Base-by-base conservation (phyloP, 164 flowering plant genomes). In the Aristolochia californica region DNA sequence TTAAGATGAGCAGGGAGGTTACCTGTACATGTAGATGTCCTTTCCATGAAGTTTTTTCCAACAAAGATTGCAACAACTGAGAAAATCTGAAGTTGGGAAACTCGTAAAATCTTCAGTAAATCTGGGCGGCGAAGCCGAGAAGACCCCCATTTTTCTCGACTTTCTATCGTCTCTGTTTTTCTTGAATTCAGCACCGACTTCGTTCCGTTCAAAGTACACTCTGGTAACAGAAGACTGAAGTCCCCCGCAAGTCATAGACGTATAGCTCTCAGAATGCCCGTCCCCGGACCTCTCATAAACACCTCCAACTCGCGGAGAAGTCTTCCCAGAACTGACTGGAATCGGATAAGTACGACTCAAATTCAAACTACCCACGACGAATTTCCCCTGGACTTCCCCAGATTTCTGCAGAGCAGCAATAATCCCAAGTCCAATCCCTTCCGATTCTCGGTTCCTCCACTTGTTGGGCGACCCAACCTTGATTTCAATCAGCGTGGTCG, bases 321-420 rank as follows among this genome's bases (percentile, higher is more conserved):
- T 14, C 13, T 27, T 54, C 56, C 21, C 21, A n/a, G 28, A 27
- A 27, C 21, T 66, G 17, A 76, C 71, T 16, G 77, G 77, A 53
- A 80, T 72, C 0, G 84, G 83, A 43, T 50, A 62, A 0, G 81
- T 72, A 7, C 72, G 77, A 23, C 22, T 61, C 58, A 61, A 25
- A 57, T 50, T 70, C 49, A 60, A 53, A 20, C 66, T 44, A 23
- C 69, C 67, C 43, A 74, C 55, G 7, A 75, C 70, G 43, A 53
- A 50, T 38, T 59, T 70, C 5, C 66, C 68, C 53, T 57, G 73
- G 52, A 62, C 51, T 23, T 66, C 70, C 12, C 65, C 52, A 43
- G 76, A 67, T 16, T 73, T 80, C n/a, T 75, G 84, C 1, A 78
- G 72, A 10, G 83, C 80, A 0, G 76, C 80, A 0, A 72, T 77